Evolutionary conservation across 2,329 filamentous ascomycete genomes (phyloP), one percentile per base, ranked within the genome.

Genomic region (Proliferodiscus dingleyae): DNA sequence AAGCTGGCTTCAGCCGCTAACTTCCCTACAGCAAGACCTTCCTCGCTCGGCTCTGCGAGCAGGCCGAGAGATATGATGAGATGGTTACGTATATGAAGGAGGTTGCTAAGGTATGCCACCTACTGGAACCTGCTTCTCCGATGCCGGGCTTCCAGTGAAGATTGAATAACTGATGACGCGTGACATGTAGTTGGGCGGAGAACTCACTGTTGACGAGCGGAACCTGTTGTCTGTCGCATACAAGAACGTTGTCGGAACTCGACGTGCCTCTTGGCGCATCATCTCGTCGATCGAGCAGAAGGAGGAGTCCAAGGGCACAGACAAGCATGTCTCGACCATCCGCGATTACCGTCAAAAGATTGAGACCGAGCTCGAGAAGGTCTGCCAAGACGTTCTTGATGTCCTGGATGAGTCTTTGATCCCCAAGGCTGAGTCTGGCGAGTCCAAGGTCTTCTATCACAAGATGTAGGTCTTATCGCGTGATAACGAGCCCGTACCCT

Each of bases 61-160:
- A 98, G 84, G 93, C 93, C 70, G 93, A 97, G 82, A 91, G 91
- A 70, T 98, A 98, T 77, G 91, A 98, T 91, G 93, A 97, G 77
- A 97, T 97, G 91, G 91, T 97, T 64, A 89, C 84, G 68, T 96
- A 91, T 79, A 97, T 97, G 93, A 97, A 97, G 88, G 89, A 96
- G 85, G 91, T 97, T 66, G 91, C 91, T 73, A 94, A 95, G 77
- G 83, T 86, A 81, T 44, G 58, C 51, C 40, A 53, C 49, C 19
- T 36, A 30, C 36, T 63, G 28, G 16, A 16, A 22, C n/a, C 19
- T 67, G 62, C 45, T 57, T 37, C 48, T 44, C 33, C 41, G 38
- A 45, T 43, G 37, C 16, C 37, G n/a, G 29, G 37, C 23, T 43
- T 34, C 21, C n/a, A n/a, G n/a, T n/a, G 38, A 43, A 46, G 43